These are phyloP conservation scores for Pseudogymnoascus sp. DNA, from an alignment of 2,329 filamentous ascomycete genomes.

Conservation along the genomic window DNA sequence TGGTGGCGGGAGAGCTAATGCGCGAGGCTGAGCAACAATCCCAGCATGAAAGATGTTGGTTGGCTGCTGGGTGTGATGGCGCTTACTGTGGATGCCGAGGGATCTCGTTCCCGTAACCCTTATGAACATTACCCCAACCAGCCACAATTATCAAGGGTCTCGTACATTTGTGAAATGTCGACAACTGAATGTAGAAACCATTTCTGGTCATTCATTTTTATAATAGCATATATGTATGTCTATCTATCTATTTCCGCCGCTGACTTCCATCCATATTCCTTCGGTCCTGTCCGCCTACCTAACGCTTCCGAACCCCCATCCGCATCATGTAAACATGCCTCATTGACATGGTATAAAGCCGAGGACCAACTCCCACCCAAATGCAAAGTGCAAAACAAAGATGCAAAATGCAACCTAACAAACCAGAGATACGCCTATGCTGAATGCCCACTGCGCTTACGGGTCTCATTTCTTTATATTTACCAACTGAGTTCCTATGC, in stretches of 20 bases:
- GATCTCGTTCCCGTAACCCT: conserved; percentile 1
- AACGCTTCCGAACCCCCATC: background rate
- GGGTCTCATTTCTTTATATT: conserved; percentile 2
- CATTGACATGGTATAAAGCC: conserved; percentile 8
- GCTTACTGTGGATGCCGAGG: conserved; percentile 7
- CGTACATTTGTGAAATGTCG: background rate
- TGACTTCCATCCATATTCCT: background rate
- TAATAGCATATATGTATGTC: conserved; percentile 3
- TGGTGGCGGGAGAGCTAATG: conserved; percentile 2
- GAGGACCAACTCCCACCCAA: conserved; percentile 4
- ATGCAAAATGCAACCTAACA: conserved; percentile 6
- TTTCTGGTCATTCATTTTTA: background rate
- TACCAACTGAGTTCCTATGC: conserved; percentile 11
- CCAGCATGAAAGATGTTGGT: background rate
- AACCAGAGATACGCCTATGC: conserved; percentile 7
- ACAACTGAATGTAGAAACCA: background rate
- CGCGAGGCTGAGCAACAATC: background rate
- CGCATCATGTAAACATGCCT: conserved; percentile 7
- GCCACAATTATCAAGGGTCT: background rate
- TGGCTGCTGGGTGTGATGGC: background rate
- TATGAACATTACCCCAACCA: conserved; percentile 2
- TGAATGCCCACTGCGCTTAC: conserved; percentile 5
- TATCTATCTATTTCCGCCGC: background rate
- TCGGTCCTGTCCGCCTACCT: background rate
- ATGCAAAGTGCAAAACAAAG: conserved; percentile 6